Evolutionary conservation across 176 grass and related monocot genomes (phyloP).

Genomic region (Carex myosuroides): DNA sequence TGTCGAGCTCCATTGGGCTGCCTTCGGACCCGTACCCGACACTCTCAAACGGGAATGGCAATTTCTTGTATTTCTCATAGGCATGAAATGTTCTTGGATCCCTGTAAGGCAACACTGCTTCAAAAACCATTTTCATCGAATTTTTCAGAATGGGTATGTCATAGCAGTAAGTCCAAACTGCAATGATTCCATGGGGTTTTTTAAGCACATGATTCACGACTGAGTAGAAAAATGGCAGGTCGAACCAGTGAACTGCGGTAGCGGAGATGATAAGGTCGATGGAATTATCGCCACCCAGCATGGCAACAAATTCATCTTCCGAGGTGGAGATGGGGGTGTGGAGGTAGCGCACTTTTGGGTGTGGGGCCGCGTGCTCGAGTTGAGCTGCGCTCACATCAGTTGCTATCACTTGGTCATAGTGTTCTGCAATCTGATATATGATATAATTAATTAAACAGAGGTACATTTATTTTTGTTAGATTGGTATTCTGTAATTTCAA

Average conservation of each 20-base stretch:
- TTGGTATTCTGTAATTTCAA: background rate
- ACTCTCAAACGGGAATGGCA: conserved; percentile 71
- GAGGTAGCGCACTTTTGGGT: conserved; percentile 46
- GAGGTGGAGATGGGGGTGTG: conserved; percentile 53
- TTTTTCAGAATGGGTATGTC: conserved; percentile 36
- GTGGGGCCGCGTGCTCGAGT: conserved; percentile 28
- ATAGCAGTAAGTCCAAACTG: conserved; percentile 59
- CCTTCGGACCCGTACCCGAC: conserved; percentile 59
- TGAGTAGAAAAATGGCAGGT: conserved; percentile 63
- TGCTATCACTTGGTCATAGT: conserved; percentile 53
- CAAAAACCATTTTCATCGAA: conserved; percentile 27
- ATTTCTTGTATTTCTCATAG: conserved; percentile 38
- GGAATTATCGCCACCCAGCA: conserved; percentile 59
- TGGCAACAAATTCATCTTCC: conserved; percentile 44
- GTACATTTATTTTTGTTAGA: background rate
- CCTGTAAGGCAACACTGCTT: conserved; percentile 33
- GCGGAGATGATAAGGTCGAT: conserved; percentile 60
- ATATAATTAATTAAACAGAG: background rate
- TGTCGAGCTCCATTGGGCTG: conserved; percentile 39
- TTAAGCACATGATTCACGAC: conserved; percentile 42
- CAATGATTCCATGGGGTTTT: conserved; percentile 63
- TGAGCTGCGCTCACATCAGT: conserved; percentile 58
- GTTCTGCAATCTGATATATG: conserved; percentile 29
- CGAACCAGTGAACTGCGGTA: conserved; percentile 68
- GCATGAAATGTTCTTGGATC: conserved; percentile 42